phyloP scores from a whole-genome alignment of 2,329 filamentous ascomycete species.

The Fusarium sp. region DNA sequence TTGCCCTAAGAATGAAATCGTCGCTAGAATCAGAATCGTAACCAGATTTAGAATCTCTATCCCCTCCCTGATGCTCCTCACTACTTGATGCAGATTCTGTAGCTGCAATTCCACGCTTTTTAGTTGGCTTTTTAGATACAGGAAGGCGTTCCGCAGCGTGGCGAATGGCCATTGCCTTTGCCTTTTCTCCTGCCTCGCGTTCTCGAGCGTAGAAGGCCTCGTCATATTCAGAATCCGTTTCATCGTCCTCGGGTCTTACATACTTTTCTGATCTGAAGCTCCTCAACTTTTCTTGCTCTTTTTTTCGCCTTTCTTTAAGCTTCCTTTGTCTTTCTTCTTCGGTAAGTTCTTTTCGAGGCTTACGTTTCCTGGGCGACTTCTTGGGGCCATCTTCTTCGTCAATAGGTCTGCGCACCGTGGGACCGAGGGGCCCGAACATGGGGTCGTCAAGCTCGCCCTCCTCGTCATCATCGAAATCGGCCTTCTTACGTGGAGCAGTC shows the following conservation, averaged over 20 bases:
- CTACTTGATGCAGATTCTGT: background rate
- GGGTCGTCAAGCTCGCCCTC: slow-evolving; percentile 63
- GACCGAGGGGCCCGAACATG: slow-evolving; percentile 75
- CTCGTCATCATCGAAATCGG: slow-evolving; percentile 76
- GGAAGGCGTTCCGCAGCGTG: background rate
- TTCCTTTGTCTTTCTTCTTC: slow-evolving; percentile 73
- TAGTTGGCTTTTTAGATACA: slow-evolving; percentile 41
- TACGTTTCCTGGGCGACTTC: slow-evolving; percentile 53
- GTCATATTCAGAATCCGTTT: slow-evolving; percentile 78
- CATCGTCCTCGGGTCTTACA: slow-evolving; percentile 87
- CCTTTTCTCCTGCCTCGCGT: slow-evolving; percentile 51
- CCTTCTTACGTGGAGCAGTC: slow-evolving; percentile 61
- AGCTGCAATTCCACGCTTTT: slow-evolving; percentile 39
- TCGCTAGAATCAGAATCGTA: slow-evolving; percentile 40
- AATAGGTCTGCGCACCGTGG: slow-evolving; percentile 63
- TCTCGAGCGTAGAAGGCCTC: slow-evolving; percentile 81
- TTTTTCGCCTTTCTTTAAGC: slow-evolving; percentile 68
- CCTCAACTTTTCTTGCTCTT: slow-evolving; percentile 77
- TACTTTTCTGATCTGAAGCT: slow-evolving; percentile 87
- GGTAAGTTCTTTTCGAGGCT: slow-evolving; percentile 59
- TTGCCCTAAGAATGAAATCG: slow-evolving; percentile 34
- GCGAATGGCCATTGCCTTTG: background rate
- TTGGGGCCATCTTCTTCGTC: slow-evolving; percentile 67
- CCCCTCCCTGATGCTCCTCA: slow-evolving; percentile 1
- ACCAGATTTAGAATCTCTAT: slow-evolving; percentile 17